phyloP scores from a whole-genome alignment of 2,329 filamentous ascomycete species.

The Alternaria sp. region DNA sequence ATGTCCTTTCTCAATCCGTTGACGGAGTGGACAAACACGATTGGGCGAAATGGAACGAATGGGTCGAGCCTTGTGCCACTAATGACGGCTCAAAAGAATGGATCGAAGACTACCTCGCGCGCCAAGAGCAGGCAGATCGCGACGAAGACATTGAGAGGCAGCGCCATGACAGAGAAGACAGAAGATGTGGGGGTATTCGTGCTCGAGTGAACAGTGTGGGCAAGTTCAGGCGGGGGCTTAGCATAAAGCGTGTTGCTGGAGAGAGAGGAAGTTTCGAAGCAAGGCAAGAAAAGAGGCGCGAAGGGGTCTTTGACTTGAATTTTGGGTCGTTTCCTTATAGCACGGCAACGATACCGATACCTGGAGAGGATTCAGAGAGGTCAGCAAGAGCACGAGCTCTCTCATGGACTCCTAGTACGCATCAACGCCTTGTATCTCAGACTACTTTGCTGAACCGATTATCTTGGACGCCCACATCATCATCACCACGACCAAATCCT shows the following conservation, averaged over 20 bases:
- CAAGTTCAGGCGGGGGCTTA: constrained; percentile 12
- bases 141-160: constrained; percentile 1
- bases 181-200: not conserved
- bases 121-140: constrained; percentile 15
- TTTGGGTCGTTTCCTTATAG: not conserved
- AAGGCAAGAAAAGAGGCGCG: not conserved
- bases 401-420: constrained; percentile 2
- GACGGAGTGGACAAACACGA: not conserved
- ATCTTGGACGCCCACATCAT: not conserved
- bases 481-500: not conserved
- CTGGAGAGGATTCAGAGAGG: not conserved
- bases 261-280: constrained; percentile 4
- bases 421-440: not conserved
- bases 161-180: constrained; percentile 10
- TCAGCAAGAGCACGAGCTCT: constrained; percentile 3
- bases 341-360: not conserved
- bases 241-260: not conserved
- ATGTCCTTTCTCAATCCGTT: not conserved
- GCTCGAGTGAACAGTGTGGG: constrained; percentile 14
- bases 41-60: constrained; percentile 15
- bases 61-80: constrained; percentile 11
- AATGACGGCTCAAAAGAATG: constrained; percentile 12
- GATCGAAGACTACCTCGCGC: constrained; percentile 20
- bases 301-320: not conserved
- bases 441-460: not conserved